phyloP scores from a whole-genome alignment of 2,329 filamentous ascomycete species.

The Penicillium griseofulvum region DNA sequence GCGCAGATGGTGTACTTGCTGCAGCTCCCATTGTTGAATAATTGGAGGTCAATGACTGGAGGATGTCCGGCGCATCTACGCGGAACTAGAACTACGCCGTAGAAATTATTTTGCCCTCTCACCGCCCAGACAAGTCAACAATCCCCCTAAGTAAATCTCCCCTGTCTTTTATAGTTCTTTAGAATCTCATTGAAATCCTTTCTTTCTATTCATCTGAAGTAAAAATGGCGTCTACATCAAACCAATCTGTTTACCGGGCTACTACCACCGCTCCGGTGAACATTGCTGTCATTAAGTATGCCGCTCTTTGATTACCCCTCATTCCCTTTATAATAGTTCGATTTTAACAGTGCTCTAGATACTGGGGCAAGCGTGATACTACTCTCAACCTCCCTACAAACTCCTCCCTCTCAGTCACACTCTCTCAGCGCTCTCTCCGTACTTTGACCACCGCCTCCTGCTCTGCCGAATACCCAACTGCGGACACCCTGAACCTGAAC shows the following conservation, averaged over 20 bases:
- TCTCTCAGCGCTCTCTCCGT: slow-evolving; percentile 88
- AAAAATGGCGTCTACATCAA: slow-evolving; percentile 36
- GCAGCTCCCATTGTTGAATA: slow-evolving; percentile 36
- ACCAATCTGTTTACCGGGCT: slow-evolving; percentile 70
- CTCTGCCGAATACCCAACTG: slow-evolving; percentile 65
- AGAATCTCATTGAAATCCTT: neutral
- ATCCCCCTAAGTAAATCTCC: slow-evolving; percentile 17
- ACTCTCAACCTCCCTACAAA: slow-evolving; percentile 97
- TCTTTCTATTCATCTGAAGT: neutral
- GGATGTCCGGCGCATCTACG: slow-evolving; percentile 12
- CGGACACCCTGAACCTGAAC: slow-evolving; percentile 79
- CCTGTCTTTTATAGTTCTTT: slow-evolving; percentile 7
- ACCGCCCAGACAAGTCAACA: slow-evolving; percentile 21
- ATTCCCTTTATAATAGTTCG: slow-evolving; percentile 11
- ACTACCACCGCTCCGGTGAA: slow-evolving; percentile 97
- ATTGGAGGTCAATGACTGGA: slow-evolving; percentile 13
- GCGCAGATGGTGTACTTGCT: slow-evolving; percentile 37
- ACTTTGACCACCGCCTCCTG: slow-evolving; percentile 95
- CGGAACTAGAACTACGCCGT: slow-evolving; percentile 7
- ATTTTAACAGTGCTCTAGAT: slow-evolving; percentile 44
- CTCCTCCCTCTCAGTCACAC: slow-evolving; percentile 93
- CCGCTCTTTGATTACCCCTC: slow-evolving; percentile 21
- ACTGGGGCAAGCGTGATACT: slow-evolving; percentile 97
- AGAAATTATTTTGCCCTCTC: slow-evolving; percentile 23
- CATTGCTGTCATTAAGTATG: slow-evolving; percentile 94